Evolutionary conservation across 352 stramenopile genomes (phyloP).

Genomic region (Phytophthora parvispora): DNA sequence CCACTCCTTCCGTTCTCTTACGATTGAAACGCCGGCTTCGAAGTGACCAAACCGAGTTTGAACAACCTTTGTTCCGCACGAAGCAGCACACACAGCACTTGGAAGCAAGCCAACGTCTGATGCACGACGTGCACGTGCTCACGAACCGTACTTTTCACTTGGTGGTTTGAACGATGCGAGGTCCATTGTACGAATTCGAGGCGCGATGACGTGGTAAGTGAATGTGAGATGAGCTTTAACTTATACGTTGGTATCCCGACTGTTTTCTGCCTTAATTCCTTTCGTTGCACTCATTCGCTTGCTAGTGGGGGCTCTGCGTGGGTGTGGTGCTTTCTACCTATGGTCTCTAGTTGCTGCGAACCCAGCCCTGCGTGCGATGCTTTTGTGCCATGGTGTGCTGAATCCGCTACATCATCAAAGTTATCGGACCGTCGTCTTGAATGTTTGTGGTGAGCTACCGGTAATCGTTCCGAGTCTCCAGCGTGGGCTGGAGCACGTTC

Average conservation of each 20-base stretch:
- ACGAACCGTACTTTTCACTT: constrained; percentile 40
- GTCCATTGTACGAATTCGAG: too few species aligned
- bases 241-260: constrained; percentile 22
- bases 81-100: constrained; percentile 40
- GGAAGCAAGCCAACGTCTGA: constrained; percentile 51
- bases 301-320: constrained; percentile 22
- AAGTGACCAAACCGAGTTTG: constrained; percentile 1
- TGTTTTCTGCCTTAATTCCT: constrained; percentile 21
- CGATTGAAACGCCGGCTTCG: constrained; percentile 35
- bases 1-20: constrained; percentile 18
- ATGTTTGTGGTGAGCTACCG: constrained; percentile 56
- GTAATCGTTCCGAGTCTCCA: constrained; percentile 54
- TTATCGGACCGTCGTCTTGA: constrained; percentile 60
- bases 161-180: constrained; percentile 34
- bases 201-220: background rate
- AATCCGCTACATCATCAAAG: constrained; percentile 42
- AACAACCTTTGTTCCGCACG: constrained; percentile 51
- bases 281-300: constrained; percentile 29
- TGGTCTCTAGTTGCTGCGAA: constrained; percentile 31
- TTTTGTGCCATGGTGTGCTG: constrained; percentile 28
- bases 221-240: constrained; percentile 21
- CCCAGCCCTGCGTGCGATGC: constrained; percentile 27
- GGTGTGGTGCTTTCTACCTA: constrained; percentile 32
- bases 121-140: constrained; percentile 41
- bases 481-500: constrained; percentile 58